Percentiles rank a stretch among this genome's conserved stretches.
phyloP scores from a whole-genome alignment of 1,139 yeast genomes.

The Sugiyamaella novakii region DNA sequence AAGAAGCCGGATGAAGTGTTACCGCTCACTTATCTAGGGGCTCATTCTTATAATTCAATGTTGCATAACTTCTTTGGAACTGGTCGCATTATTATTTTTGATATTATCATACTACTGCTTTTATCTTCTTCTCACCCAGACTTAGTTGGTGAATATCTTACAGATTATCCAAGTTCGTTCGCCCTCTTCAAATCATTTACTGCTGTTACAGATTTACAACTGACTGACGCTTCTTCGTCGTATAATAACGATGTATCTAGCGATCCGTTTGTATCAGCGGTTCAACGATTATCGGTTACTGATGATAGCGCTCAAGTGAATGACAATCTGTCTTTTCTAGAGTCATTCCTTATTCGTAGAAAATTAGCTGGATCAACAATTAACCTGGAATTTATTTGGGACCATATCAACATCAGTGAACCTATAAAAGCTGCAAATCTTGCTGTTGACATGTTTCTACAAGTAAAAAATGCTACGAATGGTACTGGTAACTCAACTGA shows the following conservation, averaged over 20 bases:
- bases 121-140: slow-evolving; percentile 29
- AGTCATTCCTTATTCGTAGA: slow-evolving; percentile 5
- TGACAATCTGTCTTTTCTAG: slow-evolving; percentile 8
- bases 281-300: slow-evolving; percentile 15
- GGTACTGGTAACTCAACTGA: neutral
- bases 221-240: neutral
- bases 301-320: slow-evolving; percentile 2
- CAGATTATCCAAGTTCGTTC: slow-evolving; percentile 27
- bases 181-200: slow-evolving; percentile 26
- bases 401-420: slow-evolving; percentile 1
- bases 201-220: slow-evolving; percentile 22
- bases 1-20: neutral
- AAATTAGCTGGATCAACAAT: neutral
- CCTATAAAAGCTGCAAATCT: neutral
- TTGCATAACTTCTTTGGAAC: slow-evolving; percentile 28
- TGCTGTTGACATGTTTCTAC: slow-evolving; percentile 8
- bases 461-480: neutral
- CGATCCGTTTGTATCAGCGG: slow-evolving; percentile 11
- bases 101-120: slow-evolving; percentile 30
- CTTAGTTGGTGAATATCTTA: slow-evolving; percentile 28
- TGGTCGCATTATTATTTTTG: slow-evolving; percentile 27
- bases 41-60: slow-evolving; percentile 25
- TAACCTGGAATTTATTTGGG: slow-evolving; percentile 12
- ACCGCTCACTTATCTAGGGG: slow-evolving; percentile 27
- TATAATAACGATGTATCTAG: neutral